These are phyloP conservation scores for Ustilago hordei DNA, from an alignment of 1,284 basidiomycete genomes.

Conservation along the genomic window DNA sequence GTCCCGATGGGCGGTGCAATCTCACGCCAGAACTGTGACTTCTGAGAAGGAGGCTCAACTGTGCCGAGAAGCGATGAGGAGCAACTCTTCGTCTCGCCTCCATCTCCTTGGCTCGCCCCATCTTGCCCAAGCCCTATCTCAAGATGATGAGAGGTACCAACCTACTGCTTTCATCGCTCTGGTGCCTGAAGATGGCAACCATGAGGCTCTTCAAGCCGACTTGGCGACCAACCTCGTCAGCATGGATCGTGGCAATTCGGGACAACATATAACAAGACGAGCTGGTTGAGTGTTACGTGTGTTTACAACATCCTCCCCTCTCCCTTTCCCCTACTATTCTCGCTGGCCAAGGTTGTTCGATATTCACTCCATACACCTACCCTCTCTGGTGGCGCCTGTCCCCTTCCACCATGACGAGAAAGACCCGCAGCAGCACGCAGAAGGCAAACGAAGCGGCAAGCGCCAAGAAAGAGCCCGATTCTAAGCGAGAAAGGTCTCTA, in stretches of 20 bases:
- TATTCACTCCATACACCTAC: not conserved
- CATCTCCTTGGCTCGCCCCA: not conserved
- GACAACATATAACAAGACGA: not conserved
- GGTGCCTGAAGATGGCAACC: not conserved
- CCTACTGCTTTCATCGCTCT: not conserved
- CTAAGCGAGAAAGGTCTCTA: constrained; percentile 30
- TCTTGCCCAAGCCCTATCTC: not conserved
- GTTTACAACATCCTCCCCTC: not conserved
- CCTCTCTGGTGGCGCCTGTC: not conserved
- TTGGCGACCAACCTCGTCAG: not conserved
- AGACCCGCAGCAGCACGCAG: constrained; percentile 7
- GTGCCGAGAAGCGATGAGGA: not conserved
- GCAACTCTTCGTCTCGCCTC: not conserved
- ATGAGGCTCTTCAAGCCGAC: not conserved
- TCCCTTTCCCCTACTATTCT: not conserved
- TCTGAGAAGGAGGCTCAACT: not conserved
- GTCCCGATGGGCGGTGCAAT: not conserved
- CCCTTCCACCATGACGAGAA: constrained; percentile 7
- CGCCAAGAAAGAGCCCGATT: not conserved
- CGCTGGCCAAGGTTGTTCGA: not conserved
- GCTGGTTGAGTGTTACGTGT: not conserved
- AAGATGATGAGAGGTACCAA: not conserved
- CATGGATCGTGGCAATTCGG: not conserved
- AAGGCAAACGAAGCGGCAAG: not conserved
- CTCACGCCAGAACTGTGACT: constrained; percentile 13